Base-by-base conservation (phyloP, 176 grass and related monocot genomes). In the Oryza meyeriana region DNA sequence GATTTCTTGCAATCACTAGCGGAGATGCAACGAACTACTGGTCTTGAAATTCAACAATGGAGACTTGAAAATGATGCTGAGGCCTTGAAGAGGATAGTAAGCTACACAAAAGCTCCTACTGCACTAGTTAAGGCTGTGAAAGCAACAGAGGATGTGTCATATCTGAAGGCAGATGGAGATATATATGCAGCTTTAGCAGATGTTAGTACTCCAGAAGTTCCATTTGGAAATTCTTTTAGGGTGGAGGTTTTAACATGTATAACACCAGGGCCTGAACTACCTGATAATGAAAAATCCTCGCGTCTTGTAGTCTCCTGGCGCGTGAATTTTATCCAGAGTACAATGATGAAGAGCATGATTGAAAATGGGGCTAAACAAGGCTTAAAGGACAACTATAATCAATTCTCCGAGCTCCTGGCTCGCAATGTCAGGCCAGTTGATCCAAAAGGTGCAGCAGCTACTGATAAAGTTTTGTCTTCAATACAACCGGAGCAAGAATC, bases 271-370 rank as follows among this genome's bases (percentile, higher is more conserved):
- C 92, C 92, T 82, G 92, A 90, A 40, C 69, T 93, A 66, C 68
- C 38, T 45, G 84, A 86, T 25, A 84, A 91, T 67, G 82, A 88
- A 74, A 91, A 81, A 48, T 89, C 88, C 18, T 83, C 92, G 38
- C 85, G 30, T 34, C 87, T 98, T 80, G 85, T 90, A 28, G 69
- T 98, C 61, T 98, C 95, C 61, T 98, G 95, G 95, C 81, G 79
- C 65, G 5, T 80, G 34, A 98, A 98, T 83, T 98, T 95, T 76
- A 32, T 94, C 41, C 92, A 93, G 85, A 95, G 95, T 78, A 98
- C 95, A 36, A 98, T 98, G 92, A 98, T 98, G 95, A 98, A 93
- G 87, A 41, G 82, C 77, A 90, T 98, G 86, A 85, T 98, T 39
- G 95, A 98, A 91, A 95, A 88, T 79, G 95, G 95, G 20, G 83